Evolutionary conservation across 805 yeast genomes (phyloP).

Genomic region (Isabelozyma gotoi): DNA sequence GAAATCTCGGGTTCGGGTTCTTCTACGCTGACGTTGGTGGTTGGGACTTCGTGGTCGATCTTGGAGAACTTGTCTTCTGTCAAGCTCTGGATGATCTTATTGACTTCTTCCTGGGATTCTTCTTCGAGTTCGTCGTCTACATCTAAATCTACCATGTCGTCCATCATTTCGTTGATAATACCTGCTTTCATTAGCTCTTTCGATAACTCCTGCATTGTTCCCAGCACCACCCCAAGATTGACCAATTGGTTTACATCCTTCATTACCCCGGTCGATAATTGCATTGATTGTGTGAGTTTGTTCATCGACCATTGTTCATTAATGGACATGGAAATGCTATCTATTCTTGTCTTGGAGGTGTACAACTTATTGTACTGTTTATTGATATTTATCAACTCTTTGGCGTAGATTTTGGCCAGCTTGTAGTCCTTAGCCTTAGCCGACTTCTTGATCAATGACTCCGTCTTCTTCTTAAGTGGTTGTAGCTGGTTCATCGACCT

Average conservation of each 20-base stretch:
- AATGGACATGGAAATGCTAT: slow-evolving; percentile 82
- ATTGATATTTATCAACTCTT: slow-evolving; percentile 71
- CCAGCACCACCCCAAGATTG: slow-evolving; percentile 72
- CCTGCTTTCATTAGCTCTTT: slow-evolving; percentile 85
- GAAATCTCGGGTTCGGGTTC: slow-evolving; percentile 8
- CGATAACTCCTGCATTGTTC: slow-evolving; percentile 82
- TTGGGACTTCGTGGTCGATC: slow-evolving; percentile 34
- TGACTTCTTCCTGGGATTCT: slow-evolving; percentile 67
- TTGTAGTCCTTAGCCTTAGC: slow-evolving; percentile 76
- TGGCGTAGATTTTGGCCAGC: slow-evolving; percentile 76
- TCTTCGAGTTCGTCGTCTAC: slow-evolving; percentile 64
- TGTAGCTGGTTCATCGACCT: slow-evolving; percentile 65
- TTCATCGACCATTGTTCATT: slow-evolving; percentile 89
- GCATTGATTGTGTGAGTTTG: slow-evolving; percentile 79
- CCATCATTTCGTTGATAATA: slow-evolving; percentile 91
- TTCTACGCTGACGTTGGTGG: slow-evolving; percentile 19
- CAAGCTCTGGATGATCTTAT: slow-evolving; percentile 50
- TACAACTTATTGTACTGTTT: slow-evolving; percentile 74
- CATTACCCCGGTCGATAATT: slow-evolving; percentile 78
- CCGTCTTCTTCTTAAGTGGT: slow-evolving; percentile 71
- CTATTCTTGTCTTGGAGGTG: slow-evolving; percentile 80
- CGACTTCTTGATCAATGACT: slow-evolving; percentile 66
- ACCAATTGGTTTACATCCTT: slow-evolving; percentile 81
- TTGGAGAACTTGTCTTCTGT: slow-evolving; percentile 40
- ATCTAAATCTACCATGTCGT: slow-evolving; percentile 75